Evolutionary conservation across 73 alveolate species (phyloP).

Genomic region (Vitrella brassicaformis): DNA sequence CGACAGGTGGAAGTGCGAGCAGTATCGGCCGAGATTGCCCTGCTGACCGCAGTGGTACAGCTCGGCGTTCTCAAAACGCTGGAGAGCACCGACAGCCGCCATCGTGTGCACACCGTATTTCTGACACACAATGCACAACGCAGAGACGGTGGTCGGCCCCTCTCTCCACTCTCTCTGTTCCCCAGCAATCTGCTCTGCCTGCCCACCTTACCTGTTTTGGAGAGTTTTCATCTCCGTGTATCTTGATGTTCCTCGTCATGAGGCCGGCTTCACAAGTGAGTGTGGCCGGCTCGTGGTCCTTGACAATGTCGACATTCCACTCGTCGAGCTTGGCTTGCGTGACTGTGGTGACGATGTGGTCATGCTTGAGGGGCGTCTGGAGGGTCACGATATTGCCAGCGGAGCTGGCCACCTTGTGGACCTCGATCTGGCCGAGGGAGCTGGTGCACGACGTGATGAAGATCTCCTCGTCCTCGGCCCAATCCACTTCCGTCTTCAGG

Average conservation of each 20-base stretch:
- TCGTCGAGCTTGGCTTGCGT: no score
- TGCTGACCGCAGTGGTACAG: conserved; percentile 66
- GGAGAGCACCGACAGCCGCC: conserved; percentile 50
- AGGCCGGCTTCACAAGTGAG: conserved; percentile 80
- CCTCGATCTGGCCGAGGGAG: conserved; percentile 56
- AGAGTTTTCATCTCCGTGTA: conserved; percentile 46
- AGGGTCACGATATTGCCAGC: conserved; percentile 22
- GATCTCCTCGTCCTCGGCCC: no score
- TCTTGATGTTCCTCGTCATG: conserved; percentile 57
- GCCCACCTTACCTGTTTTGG: no score
- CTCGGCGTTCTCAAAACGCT: conserved; percentile 57
- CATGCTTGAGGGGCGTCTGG: conserved; percentile 28
- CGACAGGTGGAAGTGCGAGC: conserved; percentile 64
- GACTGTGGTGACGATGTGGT: conserved; percentile 41
- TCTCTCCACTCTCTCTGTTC: no score
- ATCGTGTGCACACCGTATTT: conserved; percentile 29
- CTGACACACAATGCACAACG: no score
- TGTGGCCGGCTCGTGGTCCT: conserved; percentile 12
- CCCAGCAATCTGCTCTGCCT: no score
- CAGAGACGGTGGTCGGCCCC: no score
- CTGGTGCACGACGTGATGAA: no score
- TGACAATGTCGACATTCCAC: no score
- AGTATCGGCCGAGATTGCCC: conserved; percentile 67
- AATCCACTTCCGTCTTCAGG: no score
- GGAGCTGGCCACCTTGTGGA: conserved; percentile 34